Evolutionary conservation across 2,329 filamentous ascomycete genomes (phyloP).

Genomic region (Pseudogymnoascus sp.): DNA sequence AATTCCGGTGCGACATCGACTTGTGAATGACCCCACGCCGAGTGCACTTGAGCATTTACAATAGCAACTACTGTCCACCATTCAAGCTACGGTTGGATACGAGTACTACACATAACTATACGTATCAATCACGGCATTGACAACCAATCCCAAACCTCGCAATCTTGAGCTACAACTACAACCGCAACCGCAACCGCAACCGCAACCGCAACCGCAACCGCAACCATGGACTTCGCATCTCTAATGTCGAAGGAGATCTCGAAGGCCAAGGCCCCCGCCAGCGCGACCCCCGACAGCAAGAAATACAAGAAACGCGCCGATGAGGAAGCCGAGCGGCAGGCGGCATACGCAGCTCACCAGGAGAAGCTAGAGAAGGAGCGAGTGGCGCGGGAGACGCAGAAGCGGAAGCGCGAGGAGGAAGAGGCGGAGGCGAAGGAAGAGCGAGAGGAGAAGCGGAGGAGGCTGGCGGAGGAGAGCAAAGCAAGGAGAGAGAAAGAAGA

Average conservation of each 20-base stretch:
- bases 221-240: constrained; percentile 84
- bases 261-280: constrained; percentile 51
- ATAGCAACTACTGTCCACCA: neutral
- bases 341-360: constrained; percentile 76
- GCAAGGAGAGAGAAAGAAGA: constrained; percentile 62
- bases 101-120: too few relatives aligned
- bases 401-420: constrained; percentile 86
- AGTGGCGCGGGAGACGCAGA: constrained; percentile 59
- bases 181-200: too few relatives aligned
- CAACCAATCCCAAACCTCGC: neutral
- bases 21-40: neutral
- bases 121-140: neutral
- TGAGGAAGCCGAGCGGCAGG: constrained; percentile 70
- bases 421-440: constrained; percentile 58
- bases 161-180: neutral
- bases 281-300: constrained; percentile 35
- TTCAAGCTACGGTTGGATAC: neutral
- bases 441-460: constrained; percentile 73
- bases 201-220: too few relatives aligned
- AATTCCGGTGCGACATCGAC: neutral
- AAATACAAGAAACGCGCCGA: constrained; percentile 85
- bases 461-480: constrained; percentile 72
- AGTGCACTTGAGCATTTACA: constrained; percentile 7
- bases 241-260: constrained; percentile 90
- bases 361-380: constrained; percentile 63